Evolutionary conservation across 306 rosid genomes (phyloP).

Genomic region (Prunus persica): DNA sequence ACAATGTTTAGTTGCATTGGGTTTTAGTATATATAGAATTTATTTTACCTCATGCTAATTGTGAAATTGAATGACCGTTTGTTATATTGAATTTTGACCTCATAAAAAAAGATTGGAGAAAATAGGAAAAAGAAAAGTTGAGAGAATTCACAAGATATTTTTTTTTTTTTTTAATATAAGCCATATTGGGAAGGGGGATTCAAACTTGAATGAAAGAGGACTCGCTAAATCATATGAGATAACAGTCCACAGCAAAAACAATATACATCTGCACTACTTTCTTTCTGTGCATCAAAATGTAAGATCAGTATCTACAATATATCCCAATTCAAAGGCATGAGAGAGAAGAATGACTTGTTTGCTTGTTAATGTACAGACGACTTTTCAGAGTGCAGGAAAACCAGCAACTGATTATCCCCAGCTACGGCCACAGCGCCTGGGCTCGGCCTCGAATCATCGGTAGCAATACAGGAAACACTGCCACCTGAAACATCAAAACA

Average conservation of each 20-base stretch:
- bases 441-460: slow-evolving; percentile 43
- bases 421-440: slow-evolving; percentile 61
- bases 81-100: no score
- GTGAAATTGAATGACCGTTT: no score
- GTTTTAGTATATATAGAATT: no score
- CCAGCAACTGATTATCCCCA: slow-evolving; percentile 39
- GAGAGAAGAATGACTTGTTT: background rate
- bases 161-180: no score
- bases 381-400: slow-evolving; percentile 37
- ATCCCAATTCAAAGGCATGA: background rate
- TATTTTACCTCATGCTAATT: no score
- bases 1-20: no score
- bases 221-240: no score
- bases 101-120: no score
- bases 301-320: background rate
- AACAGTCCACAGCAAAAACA: background rate
- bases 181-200: no score
- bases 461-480: slow-evolving; percentile 56
- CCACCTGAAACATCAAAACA: slow-evolving; percentile 35
- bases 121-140: no score
- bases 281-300: background rate
- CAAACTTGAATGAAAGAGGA: no score
- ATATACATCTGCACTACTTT: background rate
- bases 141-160: no score
- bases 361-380: background rate